These are phyloP conservation scores for Hypericum androsaemum DNA, from an alignment of 345 rosid genomes.

Conservation along the genomic window DNA sequence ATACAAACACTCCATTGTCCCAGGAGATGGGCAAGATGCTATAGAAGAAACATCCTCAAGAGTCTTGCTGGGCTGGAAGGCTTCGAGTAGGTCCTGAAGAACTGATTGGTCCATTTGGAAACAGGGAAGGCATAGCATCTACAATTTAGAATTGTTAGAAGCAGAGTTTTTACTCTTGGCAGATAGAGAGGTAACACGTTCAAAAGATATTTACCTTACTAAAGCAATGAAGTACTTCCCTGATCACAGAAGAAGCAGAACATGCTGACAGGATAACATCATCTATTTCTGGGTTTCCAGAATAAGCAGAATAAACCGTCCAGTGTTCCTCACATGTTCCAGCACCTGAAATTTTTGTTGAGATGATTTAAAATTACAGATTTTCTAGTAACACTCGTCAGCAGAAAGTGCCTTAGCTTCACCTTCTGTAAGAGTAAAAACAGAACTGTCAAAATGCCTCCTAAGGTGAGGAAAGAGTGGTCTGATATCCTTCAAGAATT, in stretches of 20 bases:
- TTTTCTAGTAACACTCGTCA: conserved; percentile 5
- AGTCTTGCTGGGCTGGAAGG: conserved; percentile 44
- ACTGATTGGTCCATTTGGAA: conserved; percentile 35
- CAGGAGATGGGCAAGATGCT: conserved; percentile 40
- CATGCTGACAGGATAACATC: conserved; percentile 34
- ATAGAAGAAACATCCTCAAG: conserved; percentile 25
- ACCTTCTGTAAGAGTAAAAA: conserved; percentile 54
- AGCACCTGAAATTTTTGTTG: conserved; percentile 34
- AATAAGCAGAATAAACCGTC: conserved; percentile 40
- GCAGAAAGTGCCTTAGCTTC: conserved; percentile 14
- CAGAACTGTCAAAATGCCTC: conserved; percentile 42
- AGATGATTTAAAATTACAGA: conserved; percentile 10
- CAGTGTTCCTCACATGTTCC: conserved; percentile 56
- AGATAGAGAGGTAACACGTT: conserved; percentile 2
- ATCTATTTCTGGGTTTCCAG: conserved; percentile 47
- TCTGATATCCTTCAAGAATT: conserved; percentile 33
- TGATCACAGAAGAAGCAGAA: conserved; percentile 40
- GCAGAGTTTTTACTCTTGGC: neutral
- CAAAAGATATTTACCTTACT: conserved; percentile 38
- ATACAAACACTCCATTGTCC: conserved; percentile 52
- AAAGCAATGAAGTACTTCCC: conserved; percentile 59
- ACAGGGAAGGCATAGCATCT: conserved; percentile 52
- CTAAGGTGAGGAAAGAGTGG: conserved; percentile 47
- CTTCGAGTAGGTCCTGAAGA: conserved; percentile 50
- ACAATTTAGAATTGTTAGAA: neutral